Conservation (phyloP, 345 rosid species). For the Citrus unshiu region DNA sequence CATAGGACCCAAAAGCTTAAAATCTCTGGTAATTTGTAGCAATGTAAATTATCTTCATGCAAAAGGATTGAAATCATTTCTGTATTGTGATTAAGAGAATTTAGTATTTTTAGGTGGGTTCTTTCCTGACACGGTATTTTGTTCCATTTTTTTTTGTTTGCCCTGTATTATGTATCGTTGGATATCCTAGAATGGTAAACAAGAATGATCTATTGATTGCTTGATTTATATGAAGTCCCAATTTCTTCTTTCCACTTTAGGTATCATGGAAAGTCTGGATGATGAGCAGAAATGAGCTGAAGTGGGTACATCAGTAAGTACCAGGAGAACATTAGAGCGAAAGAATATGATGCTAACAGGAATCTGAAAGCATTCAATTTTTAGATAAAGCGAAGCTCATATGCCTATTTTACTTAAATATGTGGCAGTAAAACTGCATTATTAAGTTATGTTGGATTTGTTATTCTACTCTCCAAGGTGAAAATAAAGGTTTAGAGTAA, state of each 20-base stretch:
- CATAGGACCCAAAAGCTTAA: slow-evolving; percentile 68
- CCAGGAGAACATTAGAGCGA: not conserved
- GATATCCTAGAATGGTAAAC: not conserved
- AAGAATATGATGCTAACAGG: not conserved
- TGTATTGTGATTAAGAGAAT: slow-evolving; percentile 10
- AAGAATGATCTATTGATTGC: not conserved
- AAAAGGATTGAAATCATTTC: slow-evolving; percentile 11
- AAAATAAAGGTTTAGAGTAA: not conserved
- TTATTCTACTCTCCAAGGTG: not conserved
- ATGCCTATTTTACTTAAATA: not conserved
- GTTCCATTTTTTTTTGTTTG: not conserved
- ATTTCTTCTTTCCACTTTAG: not conserved
- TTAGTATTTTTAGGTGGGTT: slow-evolving; percentile 12
- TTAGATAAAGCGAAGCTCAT: not conserved
- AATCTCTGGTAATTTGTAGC: slow-evolving; percentile 37
- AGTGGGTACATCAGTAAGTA: not conserved
- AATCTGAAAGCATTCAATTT: not conserved
- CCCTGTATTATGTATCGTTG: slow-evolving; percentile 3
- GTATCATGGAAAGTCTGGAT: not conserved
- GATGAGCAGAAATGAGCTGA: not conserved
- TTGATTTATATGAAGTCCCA: not conserved
- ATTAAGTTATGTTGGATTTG: not conserved
- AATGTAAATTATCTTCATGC: slow-evolving; percentile 17
- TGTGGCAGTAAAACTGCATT: not conserved
- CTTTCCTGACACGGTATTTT: not conserved